Evolutionary conservation across 129 eudicot genomes (phyloP).

Genomic region (Deinandra increscens): DNA sequence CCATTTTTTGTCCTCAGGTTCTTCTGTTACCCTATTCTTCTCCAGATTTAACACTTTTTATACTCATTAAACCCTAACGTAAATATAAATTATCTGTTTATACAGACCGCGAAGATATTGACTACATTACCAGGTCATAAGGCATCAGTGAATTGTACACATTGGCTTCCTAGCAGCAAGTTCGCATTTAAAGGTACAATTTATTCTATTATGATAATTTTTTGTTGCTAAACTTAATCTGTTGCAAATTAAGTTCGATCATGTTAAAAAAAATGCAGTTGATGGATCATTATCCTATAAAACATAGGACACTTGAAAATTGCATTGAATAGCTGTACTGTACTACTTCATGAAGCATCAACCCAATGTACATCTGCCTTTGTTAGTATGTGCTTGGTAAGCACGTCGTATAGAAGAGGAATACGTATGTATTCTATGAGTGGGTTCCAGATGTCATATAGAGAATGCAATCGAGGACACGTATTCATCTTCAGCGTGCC

Average conservation of each 20-base stretch:
- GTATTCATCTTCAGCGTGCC: too few relatives aligned
- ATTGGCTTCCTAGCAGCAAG: constrained; percentile 81
- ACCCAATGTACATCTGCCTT: too few relatives aligned
- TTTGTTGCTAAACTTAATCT: neutral
- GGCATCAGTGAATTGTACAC: constrained; percentile 87
- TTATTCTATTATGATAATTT: neutral
- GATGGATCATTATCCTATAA: too few relatives aligned
- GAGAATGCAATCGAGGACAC: too few relatives aligned
- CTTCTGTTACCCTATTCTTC: neutral
- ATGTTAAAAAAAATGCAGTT: too few relatives aligned
- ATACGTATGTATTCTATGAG: too few relatives aligned
- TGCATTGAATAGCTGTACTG: too few relatives aligned
- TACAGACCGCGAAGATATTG: constrained; percentile 67
- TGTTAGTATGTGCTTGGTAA: too few relatives aligned
- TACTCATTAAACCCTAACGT: constrained; percentile 2
- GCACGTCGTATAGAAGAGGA: too few relatives aligned
- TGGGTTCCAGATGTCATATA: too few relatives aligned
- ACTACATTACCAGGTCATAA: constrained; percentile 90
- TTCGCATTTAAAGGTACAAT: constrained; percentile 72
- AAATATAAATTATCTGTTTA: neutral
- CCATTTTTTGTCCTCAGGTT: constrained; percentile 83
- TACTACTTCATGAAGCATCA: too few relatives aligned
- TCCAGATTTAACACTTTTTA: neutral
- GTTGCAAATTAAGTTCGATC: neutral
- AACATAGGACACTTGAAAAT: too few relatives aligned